These are phyloP conservation scores for Ophiosphaerella narmari DNA, from an alignment of 2,329 filamentous ascomycete species.

Conservation along the genomic window DNA sequence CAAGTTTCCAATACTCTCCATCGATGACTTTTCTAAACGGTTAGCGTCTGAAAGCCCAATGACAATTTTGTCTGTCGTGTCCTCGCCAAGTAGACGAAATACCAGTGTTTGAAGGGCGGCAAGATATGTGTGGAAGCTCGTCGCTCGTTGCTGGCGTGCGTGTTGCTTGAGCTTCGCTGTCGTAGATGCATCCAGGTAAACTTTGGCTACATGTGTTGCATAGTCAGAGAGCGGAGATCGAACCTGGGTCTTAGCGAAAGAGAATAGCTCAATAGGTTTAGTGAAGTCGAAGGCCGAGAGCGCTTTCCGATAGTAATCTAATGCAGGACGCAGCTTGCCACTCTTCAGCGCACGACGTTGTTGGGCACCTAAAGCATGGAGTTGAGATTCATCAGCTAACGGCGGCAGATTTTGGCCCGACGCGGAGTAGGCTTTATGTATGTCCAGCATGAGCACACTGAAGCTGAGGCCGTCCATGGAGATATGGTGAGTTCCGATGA, in stretches of 20 bases:
- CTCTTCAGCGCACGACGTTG: slow-evolving; percentile 5
- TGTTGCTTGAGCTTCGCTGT: background rate
- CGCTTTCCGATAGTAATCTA: slow-evolving; percentile 6
- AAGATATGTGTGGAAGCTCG: slow-evolving; percentile 37
- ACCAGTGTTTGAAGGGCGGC: slow-evolving; percentile 41
- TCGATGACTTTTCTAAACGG: slow-evolving; percentile 37
- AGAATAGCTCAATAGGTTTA: slow-evolving; percentile 28
- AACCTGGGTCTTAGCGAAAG: slow-evolving; percentile 9
- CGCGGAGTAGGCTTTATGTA: slow-evolving; percentile 50
- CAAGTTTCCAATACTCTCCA: slow-evolving; percentile 51
- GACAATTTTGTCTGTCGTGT: slow-evolving; percentile 43
- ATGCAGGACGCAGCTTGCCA: slow-evolving; percentile 4
- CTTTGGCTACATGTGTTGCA: background rate
- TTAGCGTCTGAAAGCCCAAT: slow-evolving; percentile 58
- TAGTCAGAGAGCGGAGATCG: slow-evolving; percentile 5
- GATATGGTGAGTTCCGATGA: slow-evolving; percentile 57
- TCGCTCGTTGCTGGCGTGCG: background rate
- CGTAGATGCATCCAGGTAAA: background rate
- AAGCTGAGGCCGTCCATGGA: slow-evolving; percentile 56
- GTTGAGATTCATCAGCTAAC: background rate
- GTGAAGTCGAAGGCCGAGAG: slow-evolving; percentile 1
- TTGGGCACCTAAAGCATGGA: slow-evolving; percentile 1
- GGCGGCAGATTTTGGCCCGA: slow-evolving; percentile 20
- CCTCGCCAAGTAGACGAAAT: slow-evolving; percentile 21
- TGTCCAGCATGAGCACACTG: slow-evolving; percentile 50